Base-by-base conservation (phyloP, 441 rosid species). In the Kokia cookei region DNA sequence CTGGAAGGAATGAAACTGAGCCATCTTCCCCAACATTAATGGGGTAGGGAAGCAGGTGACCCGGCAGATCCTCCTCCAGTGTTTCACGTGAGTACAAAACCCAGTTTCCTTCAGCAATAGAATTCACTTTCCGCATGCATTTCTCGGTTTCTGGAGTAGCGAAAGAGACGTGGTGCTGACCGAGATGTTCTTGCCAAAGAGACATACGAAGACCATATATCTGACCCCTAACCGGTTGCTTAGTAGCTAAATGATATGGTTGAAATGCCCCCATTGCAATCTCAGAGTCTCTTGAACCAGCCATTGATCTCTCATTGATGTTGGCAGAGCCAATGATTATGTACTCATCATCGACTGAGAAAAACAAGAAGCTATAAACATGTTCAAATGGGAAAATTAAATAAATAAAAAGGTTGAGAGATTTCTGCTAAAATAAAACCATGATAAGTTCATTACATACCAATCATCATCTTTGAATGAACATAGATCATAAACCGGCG, bases 221-320 rank as follows among this genome's bases (percentile, higher is more conserved):
- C 81, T 96, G 96, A 22, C 99, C 99, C 50, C 97, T 86, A 13
- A 97, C 96, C n/a, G 97, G 97, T 83, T 87, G 89, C 78, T 86
- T 85, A 13, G 80, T 73, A 13, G 97, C 82, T 82, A 96, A 80
- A 83, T 96, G 98, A 80, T 90, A 82, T 40, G 99, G 97, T 77
- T 96, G 99, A 80, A 85, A 96, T 7, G 85, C 98, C 75, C 99
- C 99, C 93, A 96, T 93, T 65, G 99, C 99, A 65, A 96, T 96
- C 83, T 96, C 99, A 3, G 97, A 90, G 88, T 96, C 99, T 76
- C 98, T 90, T 19, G 98, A 93, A 55, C 98, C 99, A 50, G 94
- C 99, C 99, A 96, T 96, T 11, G 99, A 96, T 81, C 99, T 87
- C 87, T 95, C 98, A 86, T 95, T 95, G 81, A 95, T 92, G 88